phyloP scores from a whole-genome alignment of 805 yeast genomes.

The Henningerozyma blattae region DNA sequence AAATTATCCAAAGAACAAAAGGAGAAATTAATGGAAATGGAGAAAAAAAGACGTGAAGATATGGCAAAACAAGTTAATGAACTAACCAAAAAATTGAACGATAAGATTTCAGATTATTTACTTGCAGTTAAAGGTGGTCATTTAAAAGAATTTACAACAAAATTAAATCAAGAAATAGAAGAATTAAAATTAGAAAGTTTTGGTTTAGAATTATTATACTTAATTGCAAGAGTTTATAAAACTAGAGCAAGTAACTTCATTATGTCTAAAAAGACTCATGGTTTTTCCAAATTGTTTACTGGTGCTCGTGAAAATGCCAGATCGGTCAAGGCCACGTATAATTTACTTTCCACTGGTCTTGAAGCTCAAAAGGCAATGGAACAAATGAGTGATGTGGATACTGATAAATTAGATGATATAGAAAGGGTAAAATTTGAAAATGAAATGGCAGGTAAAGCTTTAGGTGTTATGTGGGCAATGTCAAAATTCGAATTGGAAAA shows the following conservation, averaged over 20 bases:
- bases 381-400: conserved; percentile 61
- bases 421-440: conserved; percentile 71
- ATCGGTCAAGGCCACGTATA: conserved; percentile 72
- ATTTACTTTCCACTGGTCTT: conserved; percentile 68
- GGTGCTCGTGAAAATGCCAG: conserved; percentile 76
- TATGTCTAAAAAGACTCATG: conserved; percentile 69
- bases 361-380: conserved; percentile 78
- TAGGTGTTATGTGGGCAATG: conserved; percentile 93
- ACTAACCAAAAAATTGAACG: conserved; percentile 36
- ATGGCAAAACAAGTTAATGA: conserved; percentile 38
- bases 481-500: conserved; percentile 77
- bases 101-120: conserved; percentile 33
- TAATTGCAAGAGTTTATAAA: conserved; percentile 71
- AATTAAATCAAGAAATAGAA: conserved; percentile 53
- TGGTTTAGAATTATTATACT: conserved; percentile 76
- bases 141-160: conserved; percentile 35
- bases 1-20: conserved; percentile 31
- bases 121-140: conserved; percentile 37
- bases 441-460: conserved; percentile 71
- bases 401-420: conserved; percentile 42
- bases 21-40: conserved; percentile 38
- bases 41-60: conserved; percentile 41
- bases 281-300: conserved; percentile 74
- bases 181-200: conserved; percentile 89
- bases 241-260: conserved; percentile 64